Conservation (phyloP, 768 basidiomycete genomes). For the Ramaria sp. region DNA sequence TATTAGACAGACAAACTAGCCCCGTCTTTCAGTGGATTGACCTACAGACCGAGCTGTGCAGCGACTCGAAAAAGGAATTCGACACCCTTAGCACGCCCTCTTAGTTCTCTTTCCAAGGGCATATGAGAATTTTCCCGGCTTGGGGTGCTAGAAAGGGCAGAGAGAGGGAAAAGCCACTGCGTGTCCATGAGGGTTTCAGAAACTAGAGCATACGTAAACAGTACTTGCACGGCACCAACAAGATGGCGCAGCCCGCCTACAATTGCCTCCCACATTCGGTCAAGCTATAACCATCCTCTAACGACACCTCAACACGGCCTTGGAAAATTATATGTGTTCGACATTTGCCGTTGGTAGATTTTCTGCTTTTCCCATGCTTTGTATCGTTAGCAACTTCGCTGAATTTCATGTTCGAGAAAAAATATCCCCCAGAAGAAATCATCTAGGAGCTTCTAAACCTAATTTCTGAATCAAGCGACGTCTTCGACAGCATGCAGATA, state of each 20-base stretch:
- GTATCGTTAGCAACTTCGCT: too few relatives aligned
- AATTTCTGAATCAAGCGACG: too few relatives aligned
- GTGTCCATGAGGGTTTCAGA: constrained; percentile 15
- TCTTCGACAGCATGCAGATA: too few relatives aligned
- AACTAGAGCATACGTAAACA: too few relatives aligned
- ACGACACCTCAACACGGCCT: too few relatives aligned
- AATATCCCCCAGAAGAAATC: too few relatives aligned
- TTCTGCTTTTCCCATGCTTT: too few relatives aligned
- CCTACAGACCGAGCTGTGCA: constrained; percentile 66
- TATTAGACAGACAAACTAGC: constrained; percentile 11
- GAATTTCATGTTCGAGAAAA: too few relatives aligned
- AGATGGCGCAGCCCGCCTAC: constrained; percentile 1
- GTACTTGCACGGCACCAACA: not conserved
- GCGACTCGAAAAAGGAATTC: constrained; percentile 82
- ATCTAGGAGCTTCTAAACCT: too few relatives aligned
- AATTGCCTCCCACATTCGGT: not conserved
- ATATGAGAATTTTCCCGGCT: constrained; percentile 35
- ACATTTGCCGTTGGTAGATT: too few relatives aligned
- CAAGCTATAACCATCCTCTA: too few relatives aligned
- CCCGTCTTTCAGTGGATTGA: constrained; percentile 14
- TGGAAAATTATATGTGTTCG: too few relatives aligned
- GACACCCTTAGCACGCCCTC: constrained; percentile 70
- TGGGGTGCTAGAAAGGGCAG: constrained; percentile 49
- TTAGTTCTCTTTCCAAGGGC: constrained; percentile 54
- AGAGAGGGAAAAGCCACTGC: constrained; percentile 67